Conservation (phyloP, 305 asterid species). For the Fraxinus platypoda region DNA sequence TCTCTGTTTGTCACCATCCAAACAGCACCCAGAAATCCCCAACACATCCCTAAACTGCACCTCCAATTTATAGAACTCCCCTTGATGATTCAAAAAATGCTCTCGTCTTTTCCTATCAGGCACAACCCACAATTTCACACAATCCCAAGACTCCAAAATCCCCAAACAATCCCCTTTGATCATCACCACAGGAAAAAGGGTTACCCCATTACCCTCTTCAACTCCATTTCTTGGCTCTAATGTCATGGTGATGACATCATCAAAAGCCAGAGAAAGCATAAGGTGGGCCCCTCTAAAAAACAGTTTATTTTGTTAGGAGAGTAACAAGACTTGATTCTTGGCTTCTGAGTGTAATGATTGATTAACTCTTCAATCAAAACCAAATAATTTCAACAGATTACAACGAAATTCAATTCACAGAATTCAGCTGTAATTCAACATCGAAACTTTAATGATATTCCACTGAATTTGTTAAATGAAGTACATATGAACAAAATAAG, state of each 20-base stretch:
- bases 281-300: conserved; percentile 51
- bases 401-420: too few relatives aligned
- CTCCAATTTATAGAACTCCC: conserved; percentile 60
- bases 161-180: conserved; percentile 43
- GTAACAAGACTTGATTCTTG: conserved; percentile 43
- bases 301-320: conserved; percentile 46
- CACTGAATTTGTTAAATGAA: too few relatives aligned
- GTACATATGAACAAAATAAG: too few relatives aligned
- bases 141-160: conserved; percentile 62
- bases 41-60: conserved; percentile 66
- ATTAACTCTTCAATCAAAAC: too few relatives aligned
- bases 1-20: conserved; percentile 27
- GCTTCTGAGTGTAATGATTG: too few relatives aligned
- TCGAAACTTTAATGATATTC: too few relatives aligned
- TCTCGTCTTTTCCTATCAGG: conserved; percentile 66
- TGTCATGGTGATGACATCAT: conserved; percentile 59
- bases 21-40: conserved; percentile 46
- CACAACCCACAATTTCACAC: conserved; percentile 57
- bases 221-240: conserved; percentile 48
- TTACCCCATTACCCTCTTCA: conserved; percentile 29
- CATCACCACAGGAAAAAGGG: conserved; percentile 57
- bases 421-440: too few relatives aligned
- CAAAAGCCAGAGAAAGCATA: conserved; percentile 40
- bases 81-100: conserved; percentile 42
- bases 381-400: too few relatives aligned